Conservation (phyloP, 257 asterid genomes). For the Ehretia macrophylla region DNA sequence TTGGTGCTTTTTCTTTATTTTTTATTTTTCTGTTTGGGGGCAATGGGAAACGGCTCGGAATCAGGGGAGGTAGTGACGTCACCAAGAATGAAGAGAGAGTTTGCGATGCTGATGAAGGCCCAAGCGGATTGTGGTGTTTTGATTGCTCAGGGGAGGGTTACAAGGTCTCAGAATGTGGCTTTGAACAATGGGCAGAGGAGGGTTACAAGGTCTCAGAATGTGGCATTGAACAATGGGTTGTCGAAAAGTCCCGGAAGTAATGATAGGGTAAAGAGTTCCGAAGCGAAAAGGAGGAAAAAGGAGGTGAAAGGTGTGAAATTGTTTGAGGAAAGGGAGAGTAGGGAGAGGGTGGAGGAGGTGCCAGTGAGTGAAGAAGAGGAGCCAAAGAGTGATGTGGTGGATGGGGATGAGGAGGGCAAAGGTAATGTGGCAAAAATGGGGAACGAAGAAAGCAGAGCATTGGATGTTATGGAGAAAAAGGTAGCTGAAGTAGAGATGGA, state of each 20-base stretch:
- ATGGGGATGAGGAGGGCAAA: slow-evolving; percentile 15
- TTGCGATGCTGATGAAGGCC: slow-evolving; percentile 66
- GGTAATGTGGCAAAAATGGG: neutral
- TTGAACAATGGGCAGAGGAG: neutral
- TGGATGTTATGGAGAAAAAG: neutral
- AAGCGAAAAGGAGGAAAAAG: slow-evolving; percentile 25
- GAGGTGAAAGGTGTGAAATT: slow-evolving; percentile 15
- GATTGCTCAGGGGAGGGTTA: slow-evolving; percentile 51
- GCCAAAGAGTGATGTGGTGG: slow-evolving; percentile 31
- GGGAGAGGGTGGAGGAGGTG: slow-evolving; percentile 3
- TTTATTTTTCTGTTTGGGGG: neutral
- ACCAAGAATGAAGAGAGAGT: slow-evolving; percentile 90
- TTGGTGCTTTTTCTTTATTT: neutral
- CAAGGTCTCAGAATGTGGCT: slow-evolving; percentile 55
- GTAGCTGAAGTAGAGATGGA: slow-evolving; percentile 6
- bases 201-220: slow-evolving; percentile 63
- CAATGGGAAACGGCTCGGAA: slow-evolving; percentile 25
- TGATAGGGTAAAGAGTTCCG: slow-evolving; percentile 17
- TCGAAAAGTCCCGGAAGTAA: slow-evolving; percentile 19
- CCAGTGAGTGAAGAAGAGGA: slow-evolving; percentile 25
- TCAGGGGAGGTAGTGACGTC: slow-evolving; percentile 47
- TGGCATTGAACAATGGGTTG: slow-evolving; percentile 3
- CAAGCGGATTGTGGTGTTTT: slow-evolving; percentile 48
- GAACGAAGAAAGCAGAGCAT: slow-evolving; percentile 1
- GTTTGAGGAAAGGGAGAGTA: slow-evolving; percentile 14